phyloP scores from a whole-genome alignment of 2,329 filamentous ascomycete species.

The Colletotrichum aenigma region DNA sequence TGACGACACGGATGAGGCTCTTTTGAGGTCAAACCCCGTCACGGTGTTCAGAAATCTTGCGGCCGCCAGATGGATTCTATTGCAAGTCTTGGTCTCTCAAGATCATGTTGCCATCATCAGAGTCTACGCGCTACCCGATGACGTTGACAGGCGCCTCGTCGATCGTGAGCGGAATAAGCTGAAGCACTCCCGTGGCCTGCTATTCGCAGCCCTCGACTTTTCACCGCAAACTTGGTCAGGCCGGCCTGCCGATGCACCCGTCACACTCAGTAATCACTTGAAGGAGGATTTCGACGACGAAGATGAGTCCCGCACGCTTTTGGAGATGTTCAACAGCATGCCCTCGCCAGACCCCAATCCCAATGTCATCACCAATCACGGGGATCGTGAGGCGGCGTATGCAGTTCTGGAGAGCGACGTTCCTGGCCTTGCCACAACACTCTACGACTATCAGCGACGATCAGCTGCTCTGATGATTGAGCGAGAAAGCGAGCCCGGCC shows the following conservation, averaged over 20 bases:
- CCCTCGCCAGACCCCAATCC: constrained; percentile 69
- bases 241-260: neutral
- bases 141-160: constrained; percentile 60
- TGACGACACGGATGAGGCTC: neutral
- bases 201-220: constrained; percentile 62
- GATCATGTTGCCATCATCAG: constrained; percentile 42
- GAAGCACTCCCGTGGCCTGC: constrained; percentile 44
- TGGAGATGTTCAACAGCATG: constrained; percentile 75
- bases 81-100: constrained; percentile 39
- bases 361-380: constrained; percentile 49
- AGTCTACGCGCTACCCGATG: constrained; percentile 70
- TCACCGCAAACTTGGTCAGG: constrained; percentile 62
- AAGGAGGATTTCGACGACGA: constrained; percentile 36
- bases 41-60: constrained; percentile 35
- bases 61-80: constrained; percentile 43
- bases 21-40: constrained; percentile 33
- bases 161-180: constrained; percentile 51
- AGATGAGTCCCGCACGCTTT: constrained; percentile 57
- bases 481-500: constrained; percentile 70
- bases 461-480: constrained; percentile 86
- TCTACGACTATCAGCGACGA: constrained; percentile 81
- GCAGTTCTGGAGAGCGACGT: constrained; percentile 59
- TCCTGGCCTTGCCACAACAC: constrained; percentile 53
- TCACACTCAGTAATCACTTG: constrained; percentile 2
- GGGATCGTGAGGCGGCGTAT: constrained; percentile 57